Conservation (phyloP, 768 basidiomycete species). For the Agrocybe pediades region DNA sequence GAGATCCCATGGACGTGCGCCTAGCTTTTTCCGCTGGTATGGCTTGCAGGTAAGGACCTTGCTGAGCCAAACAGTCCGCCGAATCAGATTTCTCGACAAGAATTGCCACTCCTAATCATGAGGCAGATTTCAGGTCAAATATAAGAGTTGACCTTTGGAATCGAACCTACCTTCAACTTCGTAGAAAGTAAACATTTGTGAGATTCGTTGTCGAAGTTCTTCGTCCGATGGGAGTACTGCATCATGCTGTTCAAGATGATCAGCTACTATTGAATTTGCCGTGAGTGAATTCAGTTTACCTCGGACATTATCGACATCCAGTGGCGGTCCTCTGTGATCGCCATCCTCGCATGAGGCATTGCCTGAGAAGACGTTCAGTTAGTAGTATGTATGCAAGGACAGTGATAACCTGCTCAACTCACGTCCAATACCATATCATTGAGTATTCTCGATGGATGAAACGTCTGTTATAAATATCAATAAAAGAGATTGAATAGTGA, state of each 20-base stretch:
- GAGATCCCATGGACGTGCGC: neutral
- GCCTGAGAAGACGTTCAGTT: neutral
- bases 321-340: slow-evolving; percentile 3
- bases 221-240: neutral
- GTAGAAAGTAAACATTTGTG: neutral
- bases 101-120: neutral
- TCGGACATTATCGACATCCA: slow-evolving; percentile 2
- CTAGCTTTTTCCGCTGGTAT: neutral
- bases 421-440: slow-evolving; percentile 4
- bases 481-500: neutral
- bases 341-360: neutral
- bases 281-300: neutral
- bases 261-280: neutral
- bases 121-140: neutral
- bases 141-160: too few species aligned
- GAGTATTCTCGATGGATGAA: neutral
- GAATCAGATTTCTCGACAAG: neutral
- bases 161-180: neutral
- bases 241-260: neutral
- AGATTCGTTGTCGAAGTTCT: neutral
- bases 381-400: neutral
- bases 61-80: neutral
- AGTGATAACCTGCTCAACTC: neutral
- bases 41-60: neutral
- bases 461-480: neutral